Evolutionary conservation across 306 rosid genomes (phyloP).

Genomic region (Leucaena leucocephala): DNA sequence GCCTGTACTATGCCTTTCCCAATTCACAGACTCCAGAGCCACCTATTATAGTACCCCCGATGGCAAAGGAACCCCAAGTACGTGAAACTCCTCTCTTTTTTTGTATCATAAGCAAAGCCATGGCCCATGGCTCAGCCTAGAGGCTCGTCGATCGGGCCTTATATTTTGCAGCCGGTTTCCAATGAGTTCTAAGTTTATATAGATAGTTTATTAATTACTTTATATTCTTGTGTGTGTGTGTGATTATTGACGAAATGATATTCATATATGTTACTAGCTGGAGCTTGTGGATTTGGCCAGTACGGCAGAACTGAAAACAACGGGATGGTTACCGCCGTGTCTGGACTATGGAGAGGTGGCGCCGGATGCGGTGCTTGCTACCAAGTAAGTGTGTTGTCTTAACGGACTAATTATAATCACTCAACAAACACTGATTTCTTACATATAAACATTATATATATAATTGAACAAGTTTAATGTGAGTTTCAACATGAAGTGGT

Average conservation of each 20-base stretch:
- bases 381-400: constrained; percentile 43
- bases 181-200: neutral
- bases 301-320: constrained; percentile 71
- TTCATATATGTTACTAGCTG: constrained; percentile 43
- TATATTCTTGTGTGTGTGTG: neutral
- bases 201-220: neutral
- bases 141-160: neutral
- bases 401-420: neutral
- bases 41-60: constrained; percentile 82
- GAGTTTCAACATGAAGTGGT: too few relatives aligned
- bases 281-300: constrained; percentile 92
- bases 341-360: constrained; percentile 68
- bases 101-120: neutral
- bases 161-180: neutral
- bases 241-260: neutral
- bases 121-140: neutral
- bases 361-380: constrained; percentile 86
- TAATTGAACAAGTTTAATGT: too few relatives aligned
- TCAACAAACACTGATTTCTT: too few relatives aligned
- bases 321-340: constrained; percentile 72
- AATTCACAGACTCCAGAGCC: constrained; percentile 67
- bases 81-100: constrained; percentile 14
- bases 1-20: constrained; percentile 57
- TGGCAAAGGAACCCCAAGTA: constrained; percentile 75
- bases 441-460: too few relatives aligned